Evolutionary conservation across 306 rosid species (phyloP), one percentile per base, ranked within the genome.

Genomic region (Crataegus laevigata): DNA sequence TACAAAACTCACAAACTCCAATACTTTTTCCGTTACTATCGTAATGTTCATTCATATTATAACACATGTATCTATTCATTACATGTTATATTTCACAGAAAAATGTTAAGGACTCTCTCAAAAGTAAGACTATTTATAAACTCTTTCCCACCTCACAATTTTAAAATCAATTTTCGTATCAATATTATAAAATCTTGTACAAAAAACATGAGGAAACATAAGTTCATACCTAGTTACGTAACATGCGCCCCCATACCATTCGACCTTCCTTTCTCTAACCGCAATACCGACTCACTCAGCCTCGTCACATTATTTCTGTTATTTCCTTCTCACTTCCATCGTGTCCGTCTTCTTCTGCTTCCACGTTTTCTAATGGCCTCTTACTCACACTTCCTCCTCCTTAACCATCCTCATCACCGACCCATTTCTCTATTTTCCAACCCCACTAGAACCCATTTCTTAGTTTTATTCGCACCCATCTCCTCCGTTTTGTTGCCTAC

Each of bases 291-390:
- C 79, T 69, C 32, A 15, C 17, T 1, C 42, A 19, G 9, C 9
- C 22, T 26, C 59, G 7, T 50, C 55, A 5, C n/a, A 50, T 18
- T 14, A 17, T 51, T n/a, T 51, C 21, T 51, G 40, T n/a, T 26
- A 34, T 67, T 60, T 74, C 55, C 77, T 28, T 26, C 42, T 84
- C 80, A 34, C 73, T 11, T 70, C 42, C 65, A n/a, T 34, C 91
- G 93, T 90, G 89, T 78, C 85, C 75, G 4, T 47, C n/a, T 38
- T 51, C 74, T 29, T 42, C 72, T 8, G 6, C 74, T 32, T 82
- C 88, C 91, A 87, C 88, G 90, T 88, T 28, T 80, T 70, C 78
- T 47, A 64, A 10, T 72, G 72, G 65, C 66, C 50, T 80, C 69
- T 55, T 30, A 51, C 50, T 36, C 43, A 66, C 73, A 30, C 45